Evolutionary conservation across 192 early-diverging fungal genomes (phyloP).

Genomic region (Mortierella hygrophila): DNA sequence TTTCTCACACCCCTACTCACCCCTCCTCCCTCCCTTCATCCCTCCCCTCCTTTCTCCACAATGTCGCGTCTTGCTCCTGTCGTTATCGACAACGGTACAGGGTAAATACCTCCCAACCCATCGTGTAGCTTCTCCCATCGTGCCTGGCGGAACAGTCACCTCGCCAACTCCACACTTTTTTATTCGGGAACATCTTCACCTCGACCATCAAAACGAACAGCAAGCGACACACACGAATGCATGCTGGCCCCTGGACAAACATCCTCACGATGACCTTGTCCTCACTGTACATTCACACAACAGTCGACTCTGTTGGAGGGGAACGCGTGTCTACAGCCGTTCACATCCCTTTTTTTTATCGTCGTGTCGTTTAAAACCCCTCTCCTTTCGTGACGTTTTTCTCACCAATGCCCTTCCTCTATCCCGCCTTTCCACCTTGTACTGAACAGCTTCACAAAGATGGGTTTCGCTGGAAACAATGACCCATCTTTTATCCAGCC

Average conservation of each 20-base stretch:
- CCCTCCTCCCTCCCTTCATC: neutral
- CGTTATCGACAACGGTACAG: conserved; percentile 99
- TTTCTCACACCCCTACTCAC: neutral
- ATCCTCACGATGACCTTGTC: neutral
- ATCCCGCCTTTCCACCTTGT: neutral
- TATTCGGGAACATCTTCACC: neutral
- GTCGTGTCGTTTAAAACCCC: neutral
- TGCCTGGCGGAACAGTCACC: conserved; percentile 22
- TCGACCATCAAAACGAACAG: neutral
- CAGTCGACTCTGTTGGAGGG: conserved; percentile 8
- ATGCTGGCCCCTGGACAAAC: neutral
- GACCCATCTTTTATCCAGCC: conserved; percentile 98
- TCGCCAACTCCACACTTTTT: neutral
- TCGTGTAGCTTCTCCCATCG: neutral
- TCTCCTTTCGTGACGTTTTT: conserved; percentile 13
- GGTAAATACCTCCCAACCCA: conserved; percentile 63
- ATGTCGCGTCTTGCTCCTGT: conserved; percentile 79
- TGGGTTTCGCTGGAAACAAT: conserved; percentile 97
- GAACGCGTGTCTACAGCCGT: conserved; percentile 6
- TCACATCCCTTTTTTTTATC: neutral
- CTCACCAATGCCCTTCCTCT: conserved; percentile 8
- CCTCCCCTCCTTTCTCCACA: neutral
- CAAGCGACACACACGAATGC: neutral
- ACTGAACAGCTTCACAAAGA: conserved; percentile 86
- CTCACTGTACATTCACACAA: neutral